Base-by-base conservation (phyloP, 2,329 filamentous ascomycete genomes). In the Piedraia hortae region DNA sequence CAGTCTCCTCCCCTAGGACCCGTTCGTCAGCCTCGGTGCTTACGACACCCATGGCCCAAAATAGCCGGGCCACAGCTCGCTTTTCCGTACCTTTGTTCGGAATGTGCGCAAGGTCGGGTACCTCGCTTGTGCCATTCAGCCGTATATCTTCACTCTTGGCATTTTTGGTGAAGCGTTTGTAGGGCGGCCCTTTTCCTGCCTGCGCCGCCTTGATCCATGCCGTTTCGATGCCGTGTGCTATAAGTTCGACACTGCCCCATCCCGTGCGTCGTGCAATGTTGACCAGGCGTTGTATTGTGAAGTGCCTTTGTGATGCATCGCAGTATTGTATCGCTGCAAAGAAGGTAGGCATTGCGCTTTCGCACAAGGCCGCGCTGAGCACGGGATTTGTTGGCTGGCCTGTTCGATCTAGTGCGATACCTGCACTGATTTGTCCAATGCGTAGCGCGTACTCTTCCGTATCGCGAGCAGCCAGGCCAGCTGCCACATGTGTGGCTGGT, bases 401-500 rank as follows among this genome's bases (percentile, higher is more conserved):
- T 6, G 48, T 43, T 34, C 55, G 34, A 31, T 51, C 36, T 32
- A 54, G 43, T 39, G 53, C 34, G 19, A 66, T 51, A 4, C 80
- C 80, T 0, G 72, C 74, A 2, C 66, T 61, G 25, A 93, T 82
- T 11, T 70, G 64, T 5, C 77, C 80, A 26, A 91, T 64, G 30
- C 68, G 57, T 28, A 65, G 65, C 1, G 78, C 73, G 43, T 64
- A 72, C 0, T 49, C 49, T 3, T 56, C 61, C 1, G 82, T 91
- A 21, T 71, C 60, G 8, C 51, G 51, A 1, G 77, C 75, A 6
- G 72, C 65, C 30, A 88, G 56, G 5, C 69, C 71, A 0, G 77
- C 77, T 3, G 85, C 78, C 35, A 78, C 62, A 62, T 89, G 78
- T 16, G 78, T 72, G 5, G 80, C 67, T 0, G 82, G 77, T 1